Evolutionary conservation across 2,329 filamentous ascomycete species (phyloP).

Genomic region (Purpureocillium takamizusanense): DNA sequence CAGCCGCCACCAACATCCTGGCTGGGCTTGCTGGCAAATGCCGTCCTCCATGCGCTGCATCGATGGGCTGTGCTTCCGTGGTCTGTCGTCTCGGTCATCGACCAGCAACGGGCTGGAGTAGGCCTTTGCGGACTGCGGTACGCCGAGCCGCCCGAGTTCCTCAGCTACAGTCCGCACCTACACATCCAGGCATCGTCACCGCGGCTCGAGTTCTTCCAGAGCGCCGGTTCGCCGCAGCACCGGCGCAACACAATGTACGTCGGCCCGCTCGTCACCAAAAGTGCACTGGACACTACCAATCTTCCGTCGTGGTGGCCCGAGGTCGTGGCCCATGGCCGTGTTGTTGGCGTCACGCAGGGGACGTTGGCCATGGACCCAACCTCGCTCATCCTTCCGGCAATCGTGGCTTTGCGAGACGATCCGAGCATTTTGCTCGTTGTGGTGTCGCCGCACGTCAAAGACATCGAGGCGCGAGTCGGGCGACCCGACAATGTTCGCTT

Average conservation of each 20-base stretch:
- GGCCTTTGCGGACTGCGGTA: slow-evolving; percentile 16
- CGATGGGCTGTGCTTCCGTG: slow-evolving; percentile 17
- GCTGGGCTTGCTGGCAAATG: slow-evolving; percentile 16
- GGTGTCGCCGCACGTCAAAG: slow-evolving; percentile 18
- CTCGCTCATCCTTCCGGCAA: slow-evolving; percentile 25
- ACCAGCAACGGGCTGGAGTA: slow-evolving; percentile 18
- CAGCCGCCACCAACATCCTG: slow-evolving; percentile 17
- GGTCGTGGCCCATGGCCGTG: slow-evolving; percentile 13
- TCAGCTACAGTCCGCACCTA: slow-evolving; percentile 25
- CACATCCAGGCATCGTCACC: slow-evolving; percentile 28
- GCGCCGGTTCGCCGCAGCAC: slow-evolving; percentile 13
- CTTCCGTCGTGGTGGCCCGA: slow-evolving; percentile 24
- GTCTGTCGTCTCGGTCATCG: slow-evolving; percentile 18
- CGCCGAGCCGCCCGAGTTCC: slow-evolving; percentile 21
- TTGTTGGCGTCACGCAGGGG: slow-evolving; percentile 28
- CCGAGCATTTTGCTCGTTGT: slow-evolving; percentile 21
- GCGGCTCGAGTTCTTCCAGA: slow-evolving; percentile 19
- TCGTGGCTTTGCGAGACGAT: slow-evolving; percentile 21
- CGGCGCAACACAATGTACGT: slow-evolving; percentile 17
- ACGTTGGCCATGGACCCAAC: slow-evolving; percentile 26
- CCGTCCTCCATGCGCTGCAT: slow-evolving; percentile 14
- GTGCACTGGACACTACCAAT: slow-evolving; percentile 4
- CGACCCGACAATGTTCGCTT: slow-evolving; percentile 17
- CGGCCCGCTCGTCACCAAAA: slow-evolving; percentile 22
- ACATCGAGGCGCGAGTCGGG: slow-evolving; percentile 14